Evolutionary conservation across 208 protist species (phyloP).

Genomic region (Leptomonas seymouri): DNA sequence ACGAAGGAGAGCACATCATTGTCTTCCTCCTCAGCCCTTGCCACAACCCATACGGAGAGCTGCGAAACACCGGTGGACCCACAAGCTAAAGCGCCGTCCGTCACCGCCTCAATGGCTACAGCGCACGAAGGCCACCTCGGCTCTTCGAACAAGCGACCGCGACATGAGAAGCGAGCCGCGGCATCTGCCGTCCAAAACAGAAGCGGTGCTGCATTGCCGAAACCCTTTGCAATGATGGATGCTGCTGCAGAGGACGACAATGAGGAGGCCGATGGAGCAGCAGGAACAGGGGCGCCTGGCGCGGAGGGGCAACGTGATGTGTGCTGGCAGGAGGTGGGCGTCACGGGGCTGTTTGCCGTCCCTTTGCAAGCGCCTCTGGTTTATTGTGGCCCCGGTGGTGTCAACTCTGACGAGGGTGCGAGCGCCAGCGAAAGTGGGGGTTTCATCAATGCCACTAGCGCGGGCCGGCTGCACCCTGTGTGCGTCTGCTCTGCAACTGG

Average conservation of each 20-base stretch:
- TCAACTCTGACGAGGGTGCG: neutral
- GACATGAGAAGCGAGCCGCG: constrained; percentile 13
- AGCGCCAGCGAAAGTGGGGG: neutral
- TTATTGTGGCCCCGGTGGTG: constrained; percentile 2
- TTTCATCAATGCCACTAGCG: neutral
- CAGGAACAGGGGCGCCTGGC: neutral
- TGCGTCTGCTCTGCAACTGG: neutral
- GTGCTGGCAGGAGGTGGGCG: constrained; percentile 75
- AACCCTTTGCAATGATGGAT: neutral
- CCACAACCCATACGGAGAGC: neutral
- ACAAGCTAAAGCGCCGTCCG: no score
- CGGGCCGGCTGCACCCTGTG: constrained; percentile 21
- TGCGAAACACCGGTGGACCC: no score
- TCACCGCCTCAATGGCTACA: no score
- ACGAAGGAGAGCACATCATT: neutral
- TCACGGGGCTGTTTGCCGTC: constrained; percentile 66
- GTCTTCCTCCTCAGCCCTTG: neutral
- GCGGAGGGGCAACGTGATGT: neutral
- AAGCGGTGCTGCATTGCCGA: neutral
- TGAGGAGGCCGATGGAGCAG: constrained; percentile 8
- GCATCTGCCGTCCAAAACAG: neutral
- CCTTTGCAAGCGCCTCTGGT: constrained; percentile 46
- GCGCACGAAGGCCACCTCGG: no score
- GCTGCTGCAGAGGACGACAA: constrained; percentile 23
- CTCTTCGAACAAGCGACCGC: constrained; percentile 19